Evolutionary conservation across 2,329 filamentous ascomycete genomes (phyloP), one percentile per base, ranked within the genome.

Genomic region (Diplodia corticola): DNA sequence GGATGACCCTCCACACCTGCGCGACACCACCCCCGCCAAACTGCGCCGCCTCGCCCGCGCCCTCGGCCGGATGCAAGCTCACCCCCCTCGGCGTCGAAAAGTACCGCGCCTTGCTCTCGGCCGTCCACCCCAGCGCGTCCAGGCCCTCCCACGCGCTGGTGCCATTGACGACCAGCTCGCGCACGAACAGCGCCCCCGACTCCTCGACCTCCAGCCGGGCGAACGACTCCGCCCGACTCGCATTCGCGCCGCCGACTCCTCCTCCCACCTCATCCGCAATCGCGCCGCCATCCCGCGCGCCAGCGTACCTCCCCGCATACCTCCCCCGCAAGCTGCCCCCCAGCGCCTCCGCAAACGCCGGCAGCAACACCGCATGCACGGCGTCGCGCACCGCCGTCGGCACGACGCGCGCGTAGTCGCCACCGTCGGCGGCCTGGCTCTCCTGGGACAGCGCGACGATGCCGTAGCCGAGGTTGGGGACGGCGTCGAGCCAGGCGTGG

Each of bases 381-480:
- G 48, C n/a, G 3, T 68, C 67, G 20, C 70, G 68, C 3, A 75
- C 30, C 1, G 24, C 40, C 0, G 68, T 67, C 13, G 73, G 73
- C 4, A 67, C 68, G 10, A 76, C 67, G 5, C 67, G 66, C 17
- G 49, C 17, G 35, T 72, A 75, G 5, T 28, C 28, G 0, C 64
- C 40, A 9, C 68, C 65, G n/a, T n/a, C n/a, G 3, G 60, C 24
- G 15, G 51, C 28, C 28, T 40, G 30, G 20, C 54, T 54, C 17
- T 60, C 64, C 44, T 55, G 46, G 9, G 54, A 10, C 1, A 76
- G 54, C 6, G 75, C 64, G 9, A 74, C 69, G 24, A 74, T 63
- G 1, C 74, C 74, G 49, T 75, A 76, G 5, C 74, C 74, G 1
- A 75, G 67, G 53, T 72, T 73, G 13, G 74, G 73, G 24, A 75